Evolutionary conservation across 148 eudicot genomes (phyloP), one percentile per base, ranked within the genome.

Genomic region (Fallopia convolvulus): DNA sequence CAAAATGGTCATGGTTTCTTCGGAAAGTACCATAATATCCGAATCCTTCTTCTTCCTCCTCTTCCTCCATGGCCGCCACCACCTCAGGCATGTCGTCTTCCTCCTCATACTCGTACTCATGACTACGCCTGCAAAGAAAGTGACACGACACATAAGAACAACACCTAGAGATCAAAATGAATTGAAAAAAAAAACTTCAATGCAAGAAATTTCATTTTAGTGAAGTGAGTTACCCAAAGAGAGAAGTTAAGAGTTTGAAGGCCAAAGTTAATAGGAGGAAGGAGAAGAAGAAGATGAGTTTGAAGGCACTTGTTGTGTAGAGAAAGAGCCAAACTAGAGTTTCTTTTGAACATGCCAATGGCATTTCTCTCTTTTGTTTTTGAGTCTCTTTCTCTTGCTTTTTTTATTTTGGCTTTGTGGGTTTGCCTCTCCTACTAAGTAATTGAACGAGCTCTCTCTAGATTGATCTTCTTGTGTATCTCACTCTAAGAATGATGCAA

Each of bases 211-310:
- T 9, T 44, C 0, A 1, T 26, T 44, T 17, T 6, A 36, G 18
- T 36, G 76, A 36, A 68, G 9, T 3, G 26, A n/a, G 49, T 33
- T 74, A 77, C 91, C 88, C 55, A 75, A 77, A 68, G 74, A 91
- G 80, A 15, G 70, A 87, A 76, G 83, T 44, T 84, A 92, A 78
- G 85, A 92, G 49, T 42, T 89, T 89, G 75, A 88, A 83, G 78
- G 92, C 75, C 18, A 84, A 83, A 78, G 87, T 75, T 70, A 89
- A 86, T 71, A 90, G 80, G 87, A 90, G 81, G 74, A 87, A 91
- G 81, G 88, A 87, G 89, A 92, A 86, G 85, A 94, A 79, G 87
- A 88, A 84, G 80, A 94, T 85, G 79, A 87, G 92, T 47, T 86
- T 86, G 78, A 87, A 79, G 78, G 84, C 81, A 80, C 74, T 74